Evolutionary conservation across 345 rosid genomes (phyloP).

Genomic region (Linum trigynum): DNA sequence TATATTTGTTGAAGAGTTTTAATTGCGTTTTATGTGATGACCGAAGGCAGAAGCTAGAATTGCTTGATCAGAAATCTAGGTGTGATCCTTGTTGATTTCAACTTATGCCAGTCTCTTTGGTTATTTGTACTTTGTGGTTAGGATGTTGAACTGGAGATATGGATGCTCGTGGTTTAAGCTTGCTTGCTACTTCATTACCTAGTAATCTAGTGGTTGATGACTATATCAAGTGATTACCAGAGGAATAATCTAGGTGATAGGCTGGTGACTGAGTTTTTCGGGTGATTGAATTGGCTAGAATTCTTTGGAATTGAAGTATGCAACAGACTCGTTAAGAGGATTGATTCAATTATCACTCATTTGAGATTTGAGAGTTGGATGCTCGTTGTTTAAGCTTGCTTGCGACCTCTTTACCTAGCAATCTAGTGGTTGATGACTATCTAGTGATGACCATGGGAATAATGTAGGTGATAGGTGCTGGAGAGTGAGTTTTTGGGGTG

Average conservation of each 20-base stretch:
- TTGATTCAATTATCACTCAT: not conserved
- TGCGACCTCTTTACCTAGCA: not conserved
- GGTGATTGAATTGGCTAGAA: no score
- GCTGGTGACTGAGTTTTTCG: not conserved
- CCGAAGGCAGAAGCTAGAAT: not conserved
- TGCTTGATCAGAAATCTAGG: no score
- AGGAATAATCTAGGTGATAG: not conserved
- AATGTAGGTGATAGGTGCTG: not conserved
- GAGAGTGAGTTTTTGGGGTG: not conserved
- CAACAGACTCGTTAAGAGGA: not conserved
- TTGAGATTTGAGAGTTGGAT: not conserved
- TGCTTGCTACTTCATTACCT: not conserved
- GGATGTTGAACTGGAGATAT: not conserved
- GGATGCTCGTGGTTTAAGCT: not conserved
- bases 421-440: not conserved
- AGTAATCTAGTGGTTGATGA: not conserved
- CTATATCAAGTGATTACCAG: not conserved
- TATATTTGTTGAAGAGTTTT: not conserved
- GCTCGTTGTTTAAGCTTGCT: not conserved
- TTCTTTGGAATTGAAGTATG: no score
- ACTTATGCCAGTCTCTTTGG: not conserved
- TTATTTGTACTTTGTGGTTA: not conserved
- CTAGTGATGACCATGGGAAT: not conserved
- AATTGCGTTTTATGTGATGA: slow-evolving; percentile 5
- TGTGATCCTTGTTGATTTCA: not conserved